Conservation (phyloP, 805 yeast genomes). For the Starmera pachycereana region DNA sequence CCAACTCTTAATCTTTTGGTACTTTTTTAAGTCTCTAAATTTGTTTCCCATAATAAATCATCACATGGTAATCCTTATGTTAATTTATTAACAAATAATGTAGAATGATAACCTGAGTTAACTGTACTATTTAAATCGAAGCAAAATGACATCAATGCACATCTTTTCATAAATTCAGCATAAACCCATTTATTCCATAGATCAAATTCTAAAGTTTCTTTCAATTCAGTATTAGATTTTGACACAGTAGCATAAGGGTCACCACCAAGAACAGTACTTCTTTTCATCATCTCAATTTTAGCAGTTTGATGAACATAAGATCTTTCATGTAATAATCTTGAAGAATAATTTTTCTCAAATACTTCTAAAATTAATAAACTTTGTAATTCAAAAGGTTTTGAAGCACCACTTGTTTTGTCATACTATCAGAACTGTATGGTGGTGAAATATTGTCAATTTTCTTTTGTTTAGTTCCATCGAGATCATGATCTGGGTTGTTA, state of each 20-base stretch:
- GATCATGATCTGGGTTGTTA: too few species aligned
- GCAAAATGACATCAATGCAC: conserved; percentile 68
- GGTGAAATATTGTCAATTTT: too few species aligned
- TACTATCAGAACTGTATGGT: neutral
- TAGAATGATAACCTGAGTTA: conserved; percentile 51
- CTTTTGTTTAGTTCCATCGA: too few species aligned
- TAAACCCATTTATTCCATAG: conserved; percentile 48
- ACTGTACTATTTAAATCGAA: conserved; percentile 66
- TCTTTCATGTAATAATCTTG: conserved; percentile 60
- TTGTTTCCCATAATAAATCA: conserved; percentile 44
- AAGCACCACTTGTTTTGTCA: conserved; percentile 4
- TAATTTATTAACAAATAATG: conserved; percentile 40
- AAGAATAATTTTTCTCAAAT: conserved; percentile 60
- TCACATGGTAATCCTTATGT: conserved; percentile 46
- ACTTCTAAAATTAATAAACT: conserved; percentile 57
- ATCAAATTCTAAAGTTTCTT: neutral
- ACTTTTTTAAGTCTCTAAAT: conserved; percentile 40
- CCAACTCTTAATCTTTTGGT: conserved; percentile 1
- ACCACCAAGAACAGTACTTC: conserved; percentile 65
- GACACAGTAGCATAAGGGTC: conserved; percentile 28
- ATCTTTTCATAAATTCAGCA: conserved; percentile 62
- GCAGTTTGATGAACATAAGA: conserved; percentile 79
- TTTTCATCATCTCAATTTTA: conserved; percentile 57
- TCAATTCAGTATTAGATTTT: conserved; percentile 2
- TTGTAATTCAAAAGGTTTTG: conserved; percentile 31